A percentile compares a stretch with the other conserved stretches of the same genome.
Conservation (phyloP, 257 asterid genomes). For the Petunia axillaris region DNA sequence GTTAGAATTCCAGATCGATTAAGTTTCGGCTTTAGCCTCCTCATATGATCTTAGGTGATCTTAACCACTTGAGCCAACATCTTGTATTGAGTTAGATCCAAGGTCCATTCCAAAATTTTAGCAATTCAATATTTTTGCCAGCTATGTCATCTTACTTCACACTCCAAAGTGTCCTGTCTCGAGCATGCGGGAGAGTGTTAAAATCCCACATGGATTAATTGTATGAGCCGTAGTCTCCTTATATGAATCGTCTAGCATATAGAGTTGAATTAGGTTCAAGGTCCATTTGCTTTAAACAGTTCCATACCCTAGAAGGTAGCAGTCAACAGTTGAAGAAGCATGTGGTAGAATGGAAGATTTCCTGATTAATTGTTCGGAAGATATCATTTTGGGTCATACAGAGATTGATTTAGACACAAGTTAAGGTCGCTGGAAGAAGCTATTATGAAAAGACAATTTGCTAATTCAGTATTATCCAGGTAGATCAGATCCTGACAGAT, state of each 20-base stretch:
- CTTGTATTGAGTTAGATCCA: neutral
- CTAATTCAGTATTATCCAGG: neutral
- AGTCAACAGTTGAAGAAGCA: neutral
- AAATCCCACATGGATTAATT: neutral
- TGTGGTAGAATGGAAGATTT: neutral
- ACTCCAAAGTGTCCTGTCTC: neutral
- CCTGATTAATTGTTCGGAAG: neutral
- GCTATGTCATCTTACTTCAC: neutral
- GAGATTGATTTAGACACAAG: neutral
- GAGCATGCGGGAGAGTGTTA: neutral
- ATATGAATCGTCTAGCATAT: neutral
- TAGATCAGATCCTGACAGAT: neutral
- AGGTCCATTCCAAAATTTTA: neutral
- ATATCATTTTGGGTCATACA: neutral
- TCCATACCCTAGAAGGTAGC: neutral
- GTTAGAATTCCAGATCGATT: neutral
- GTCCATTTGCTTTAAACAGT: neutral
- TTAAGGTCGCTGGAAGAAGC: neutral
- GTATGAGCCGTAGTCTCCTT: neutral
- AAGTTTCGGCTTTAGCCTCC: neutral
- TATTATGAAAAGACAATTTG: neutral
- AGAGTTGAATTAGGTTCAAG: neutral
- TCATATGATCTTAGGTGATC: constrained; percentile 1
- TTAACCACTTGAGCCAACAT: neutral
- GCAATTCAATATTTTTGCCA: too few species aligned